These are phyloP conservation scores for Sistotremastrum niveocremeum DNA, from an alignment of 768 basidiomycete genomes.

Conservation along the genomic window DNA sequence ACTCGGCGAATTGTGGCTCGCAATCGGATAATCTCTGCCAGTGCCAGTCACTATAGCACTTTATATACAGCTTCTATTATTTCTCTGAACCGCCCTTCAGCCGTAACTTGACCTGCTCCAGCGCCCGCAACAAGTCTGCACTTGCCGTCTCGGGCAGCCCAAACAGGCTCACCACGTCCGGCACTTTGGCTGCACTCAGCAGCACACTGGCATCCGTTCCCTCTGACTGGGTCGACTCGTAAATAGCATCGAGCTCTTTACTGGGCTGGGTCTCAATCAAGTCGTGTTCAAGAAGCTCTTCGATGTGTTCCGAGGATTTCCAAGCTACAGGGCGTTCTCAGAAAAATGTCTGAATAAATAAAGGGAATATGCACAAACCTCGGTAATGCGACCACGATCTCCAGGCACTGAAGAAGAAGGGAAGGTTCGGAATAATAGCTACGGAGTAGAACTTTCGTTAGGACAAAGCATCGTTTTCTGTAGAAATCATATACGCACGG, in stretches of 20 bases:
- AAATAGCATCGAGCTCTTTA: slow-evolving; percentile 42
- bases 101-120: slow-evolving; percentile 39
- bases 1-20: no score
- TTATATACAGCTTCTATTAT: no score
- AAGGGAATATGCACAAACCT: slow-evolving; percentile 27
- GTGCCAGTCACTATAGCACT: no score
- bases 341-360: slow-evolving; percentile 1
- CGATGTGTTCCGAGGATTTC: slow-evolving; percentile 55
- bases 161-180: slow-evolving; percentile 33
- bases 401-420: slow-evolving; percentile 79
- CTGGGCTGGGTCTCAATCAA: slow-evolving; percentile 44
- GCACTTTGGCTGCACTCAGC: slow-evolving; percentile 40
- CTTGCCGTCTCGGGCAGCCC: slow-evolving; percentile 30
- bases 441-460: background rate
- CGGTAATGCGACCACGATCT: slow-evolving; percentile 75
- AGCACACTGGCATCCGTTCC: slow-evolving; percentile 19
- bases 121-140: slow-evolving; percentile 45
- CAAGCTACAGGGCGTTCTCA: slow-evolving; percentile 31
- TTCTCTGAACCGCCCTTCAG: slow-evolving; percentile 4
- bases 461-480: background rate
- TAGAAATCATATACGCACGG: slow-evolving; percentile 34
- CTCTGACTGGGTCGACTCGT: slow-evolving; percentile 18
- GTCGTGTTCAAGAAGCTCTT: slow-evolving; percentile 40
- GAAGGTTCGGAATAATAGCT: slow-evolving; percentile 76
- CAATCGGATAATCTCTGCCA: no score